Percentiles rank a stretch among this genome's conserved stretches.
phyloP scores from a whole-genome alignment of 2,329 filamentous ascomycete genomes.

The Cytospora schulzeri region DNA sequence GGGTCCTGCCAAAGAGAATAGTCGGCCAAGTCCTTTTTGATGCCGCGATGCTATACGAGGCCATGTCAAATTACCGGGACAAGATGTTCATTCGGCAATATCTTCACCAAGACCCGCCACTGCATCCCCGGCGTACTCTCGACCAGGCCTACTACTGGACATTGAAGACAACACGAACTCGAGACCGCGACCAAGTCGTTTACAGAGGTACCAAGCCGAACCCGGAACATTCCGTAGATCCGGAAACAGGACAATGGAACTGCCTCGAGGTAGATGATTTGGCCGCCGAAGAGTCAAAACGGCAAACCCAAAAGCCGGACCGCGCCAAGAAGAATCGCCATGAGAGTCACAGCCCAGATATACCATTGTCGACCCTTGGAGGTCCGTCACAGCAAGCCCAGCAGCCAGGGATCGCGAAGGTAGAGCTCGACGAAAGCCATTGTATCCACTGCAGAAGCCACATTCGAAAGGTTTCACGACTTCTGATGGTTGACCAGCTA shows the following conservation, averaged over 20 bases:
- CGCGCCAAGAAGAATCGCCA: too few species aligned
- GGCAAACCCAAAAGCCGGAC: too few species aligned
- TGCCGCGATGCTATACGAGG: slow-evolving; percentile 35
- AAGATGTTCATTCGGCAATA: slow-evolving; percentile 34
- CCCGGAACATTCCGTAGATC: slow-evolving; percentile 10
- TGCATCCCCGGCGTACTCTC: slow-evolving; percentile 44
- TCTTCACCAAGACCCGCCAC: slow-evolving; percentile 33
- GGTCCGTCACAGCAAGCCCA: too few species aligned
- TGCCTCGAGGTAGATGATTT: not conserved
- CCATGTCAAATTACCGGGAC: slow-evolving; percentile 36
- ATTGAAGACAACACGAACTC: slow-evolving; percentile 38
- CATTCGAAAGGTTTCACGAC: slow-evolving; percentile 2
- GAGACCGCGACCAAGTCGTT: slow-evolving; percentile 42
- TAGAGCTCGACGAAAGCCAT: not conserved
- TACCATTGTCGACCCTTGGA: too few species aligned
- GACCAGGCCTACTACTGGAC: slow-evolving; percentile 46
- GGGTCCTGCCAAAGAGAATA: not conserved
- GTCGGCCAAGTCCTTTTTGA: slow-evolving; percentile 35
- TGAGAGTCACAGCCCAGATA: too few species aligned
- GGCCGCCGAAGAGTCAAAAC: too few species aligned
- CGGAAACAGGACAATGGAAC: not conserved
- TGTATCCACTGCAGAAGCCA: slow-evolving; percentile 19
- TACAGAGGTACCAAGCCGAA: slow-evolving; percentile 36
- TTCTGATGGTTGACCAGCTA: slow-evolving; percentile 27
- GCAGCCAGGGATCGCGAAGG: too few species aligned